Evolutionary conservation across 2,329 filamentous ascomycete genomes (phyloP).

Genomic region (Stagonosporopsis vannaccii): DNA sequence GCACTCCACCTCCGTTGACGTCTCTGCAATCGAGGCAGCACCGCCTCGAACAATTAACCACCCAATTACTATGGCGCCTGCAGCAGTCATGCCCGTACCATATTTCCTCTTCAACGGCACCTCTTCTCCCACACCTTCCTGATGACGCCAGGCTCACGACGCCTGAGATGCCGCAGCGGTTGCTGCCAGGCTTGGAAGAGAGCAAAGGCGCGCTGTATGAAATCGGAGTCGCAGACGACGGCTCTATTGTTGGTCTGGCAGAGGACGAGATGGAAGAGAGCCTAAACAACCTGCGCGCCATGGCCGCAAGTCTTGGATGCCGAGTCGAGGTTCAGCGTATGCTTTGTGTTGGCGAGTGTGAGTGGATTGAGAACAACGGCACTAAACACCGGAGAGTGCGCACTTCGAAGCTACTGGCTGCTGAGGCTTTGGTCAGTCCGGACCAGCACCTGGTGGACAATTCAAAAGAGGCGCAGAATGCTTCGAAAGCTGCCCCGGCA

Average conservation of each 20-base stretch:
- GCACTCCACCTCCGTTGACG: constrained; percentile 53
- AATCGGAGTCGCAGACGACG: constrained; percentile 95
- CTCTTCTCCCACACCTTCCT: constrained; percentile 78
- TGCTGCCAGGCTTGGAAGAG: constrained; percentile 82
- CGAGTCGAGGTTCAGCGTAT: constrained; percentile 80
- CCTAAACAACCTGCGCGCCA: constrained; percentile 80
- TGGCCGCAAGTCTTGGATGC: constrained; percentile 93
- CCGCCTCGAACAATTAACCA: constrained; percentile 88
- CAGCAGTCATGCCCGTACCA: constrained; percentile 96
- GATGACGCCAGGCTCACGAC: constrained; percentile 69
- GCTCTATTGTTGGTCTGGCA: constrained; percentile 84
- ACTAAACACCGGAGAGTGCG: constrained; percentile 25
- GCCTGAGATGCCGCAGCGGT: constrained; percentile 60
- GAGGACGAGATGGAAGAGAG: constrained; percentile 94
- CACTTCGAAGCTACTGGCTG: constrained; percentile 75
- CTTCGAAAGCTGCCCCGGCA: not conserved
- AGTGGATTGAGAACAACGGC: constrained; percentile 67
- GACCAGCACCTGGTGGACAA: constrained; percentile 40
- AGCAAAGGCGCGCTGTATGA: constrained; percentile 94
- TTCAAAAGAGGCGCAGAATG: constrained; percentile 20
- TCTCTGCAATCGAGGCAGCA: constrained; percentile 78
- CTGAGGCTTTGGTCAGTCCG: constrained; percentile 87
- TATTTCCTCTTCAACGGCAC: constrained; percentile 76
- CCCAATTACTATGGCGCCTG: constrained; percentile 90
- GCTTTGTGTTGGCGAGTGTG: constrained; percentile 84